These are phyloP conservation scores for Epithemia pelagica DNA, from an alignment of 108 stramenopile species.

Conservation along the genomic window DNA sequence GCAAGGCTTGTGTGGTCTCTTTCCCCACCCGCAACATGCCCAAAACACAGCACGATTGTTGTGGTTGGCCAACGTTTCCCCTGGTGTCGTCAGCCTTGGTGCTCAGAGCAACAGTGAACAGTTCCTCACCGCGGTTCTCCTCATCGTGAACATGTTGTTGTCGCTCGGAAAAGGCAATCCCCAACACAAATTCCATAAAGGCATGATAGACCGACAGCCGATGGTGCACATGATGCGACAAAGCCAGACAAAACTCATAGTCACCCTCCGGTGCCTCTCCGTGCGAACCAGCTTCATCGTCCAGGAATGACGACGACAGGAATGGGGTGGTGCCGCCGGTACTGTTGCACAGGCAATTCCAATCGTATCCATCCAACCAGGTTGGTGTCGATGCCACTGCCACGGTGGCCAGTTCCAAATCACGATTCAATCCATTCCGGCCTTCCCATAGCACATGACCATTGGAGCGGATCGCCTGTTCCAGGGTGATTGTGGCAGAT, in stretches of 20 bases:
- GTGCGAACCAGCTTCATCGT: too few species aligned
- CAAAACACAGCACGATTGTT: too few species aligned
- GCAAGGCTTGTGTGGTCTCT: background rate
- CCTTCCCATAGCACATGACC: background rate
- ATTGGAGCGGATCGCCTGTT: background rate
- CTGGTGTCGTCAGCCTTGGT: background rate
- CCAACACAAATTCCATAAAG: background rate
- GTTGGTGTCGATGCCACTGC: background rate
- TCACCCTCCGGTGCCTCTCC: too few species aligned
- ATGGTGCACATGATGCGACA: background rate
- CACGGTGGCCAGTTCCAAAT: background rate
- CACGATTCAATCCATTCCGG: background rate
- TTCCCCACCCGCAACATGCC: background rate
- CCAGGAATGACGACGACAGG: too few species aligned
- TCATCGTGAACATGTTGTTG: background rate
- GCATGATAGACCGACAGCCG: background rate
- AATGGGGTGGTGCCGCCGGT: too few species aligned
- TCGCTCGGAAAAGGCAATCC: background rate
- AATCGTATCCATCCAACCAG: background rate
- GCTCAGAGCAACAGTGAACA: too few species aligned
- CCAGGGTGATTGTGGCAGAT: background rate
- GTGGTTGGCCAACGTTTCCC: background rate
- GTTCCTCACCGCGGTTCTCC: background rate
- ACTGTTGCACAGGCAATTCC: background rate
- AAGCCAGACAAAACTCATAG: background rate